Base-by-base conservation (phyloP, 148 eudicot species). In the Heliosperma pusillum region DNA sequence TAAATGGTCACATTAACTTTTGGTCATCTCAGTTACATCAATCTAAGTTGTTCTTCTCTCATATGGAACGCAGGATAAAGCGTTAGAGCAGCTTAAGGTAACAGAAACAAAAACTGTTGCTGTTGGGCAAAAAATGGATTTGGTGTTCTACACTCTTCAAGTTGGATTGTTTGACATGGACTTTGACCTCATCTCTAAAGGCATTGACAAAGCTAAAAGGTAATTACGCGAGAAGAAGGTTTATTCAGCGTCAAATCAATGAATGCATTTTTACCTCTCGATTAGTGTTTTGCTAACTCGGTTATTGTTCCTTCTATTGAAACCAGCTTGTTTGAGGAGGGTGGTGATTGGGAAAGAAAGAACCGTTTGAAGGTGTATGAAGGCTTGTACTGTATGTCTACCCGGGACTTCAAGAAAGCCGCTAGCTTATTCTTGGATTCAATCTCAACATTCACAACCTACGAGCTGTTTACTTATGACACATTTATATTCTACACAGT, bases 281-380 rank as follows among this genome's bases (percentile, higher is more conserved):
- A 70, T 52, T 61, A 22, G 68, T 50, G 20, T 52, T 72, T 52
- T 67, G 26, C 29, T 58, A 25, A 4, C 71, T 44, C 66, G 77
- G 50, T 72, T 45, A 13, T 56, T 42, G 27, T n/a, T 66, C 42
- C 25, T 7, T 65, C 58, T 26, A 24, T 55, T 74, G 69, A 56
- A 60, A 76, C 58, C 86, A 95, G 99, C 69, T 86, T 95, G 85
- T 95, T 95, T 81, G 99, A 95, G 81, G 96, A 95, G 80, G 99
- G 99, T 65, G 99, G 99, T 81, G 99, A 95, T 78, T 95, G 97
- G 97, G 99, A 95, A 74, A 92, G 99, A 74, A 95, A 95, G 87
- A 95, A 95, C 78, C 93, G 98, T 20, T 79, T 95, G 86, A 95
- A 95, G 92, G 96, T 95, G 79, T 95, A 95, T 76, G 99, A 95